These are phyloP conservation scores for Magnaporthiopsis rhizophila DNA, from an alignment of 2,329 filamentous ascomycete species.

Conservation along the genomic window DNA sequence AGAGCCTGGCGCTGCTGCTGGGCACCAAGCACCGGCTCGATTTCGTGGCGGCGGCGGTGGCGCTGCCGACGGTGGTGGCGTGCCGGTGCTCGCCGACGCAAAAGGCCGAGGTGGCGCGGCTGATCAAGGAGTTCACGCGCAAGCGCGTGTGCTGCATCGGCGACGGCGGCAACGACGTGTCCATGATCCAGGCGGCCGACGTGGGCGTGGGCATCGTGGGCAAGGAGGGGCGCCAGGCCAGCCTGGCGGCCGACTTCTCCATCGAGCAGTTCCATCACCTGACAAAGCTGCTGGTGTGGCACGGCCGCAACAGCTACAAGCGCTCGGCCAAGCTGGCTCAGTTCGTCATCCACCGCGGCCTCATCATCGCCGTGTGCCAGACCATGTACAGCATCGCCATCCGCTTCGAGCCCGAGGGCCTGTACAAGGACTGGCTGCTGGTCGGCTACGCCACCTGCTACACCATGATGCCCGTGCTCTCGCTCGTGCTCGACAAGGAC, in stretches of 20 bases:
- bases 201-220: conserved; percentile 97
- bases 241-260: conserved; percentile 90
- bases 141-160: conserved; percentile 97
- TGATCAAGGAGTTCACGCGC: conserved; percentile 86
- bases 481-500: conserved; percentile 86
- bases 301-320: conserved; percentile 96
- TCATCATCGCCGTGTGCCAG: conserved; percentile 93
- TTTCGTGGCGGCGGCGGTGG: conserved; percentile 83
- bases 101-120: conserved; percentile 84
- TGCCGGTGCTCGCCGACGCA: conserved; percentile 96
- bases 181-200: conserved; percentile 98
- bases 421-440: conserved; percentile 95
- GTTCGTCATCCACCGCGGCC: conserved; percentile 94
- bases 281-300: conserved; percentile 97
- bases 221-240: conserved; percentile 93
- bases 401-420: conserved; percentile 83
- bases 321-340: conserved; percentile 90
- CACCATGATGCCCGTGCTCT: conserved; percentile 88
- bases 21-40: conserved; percentile 72
- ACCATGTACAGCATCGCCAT: conserved; percentile 95
- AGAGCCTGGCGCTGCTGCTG: conserved; percentile 77
- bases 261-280: conserved; percentile 93
- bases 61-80: conserved; percentile 84
- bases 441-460: conserved; percentile 96
- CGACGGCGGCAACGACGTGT: conserved; percentile 96